Evolutionary conservation across 164 flowering plant species (phyloP).

Genomic region (Aristolochia contorta): DNA sequence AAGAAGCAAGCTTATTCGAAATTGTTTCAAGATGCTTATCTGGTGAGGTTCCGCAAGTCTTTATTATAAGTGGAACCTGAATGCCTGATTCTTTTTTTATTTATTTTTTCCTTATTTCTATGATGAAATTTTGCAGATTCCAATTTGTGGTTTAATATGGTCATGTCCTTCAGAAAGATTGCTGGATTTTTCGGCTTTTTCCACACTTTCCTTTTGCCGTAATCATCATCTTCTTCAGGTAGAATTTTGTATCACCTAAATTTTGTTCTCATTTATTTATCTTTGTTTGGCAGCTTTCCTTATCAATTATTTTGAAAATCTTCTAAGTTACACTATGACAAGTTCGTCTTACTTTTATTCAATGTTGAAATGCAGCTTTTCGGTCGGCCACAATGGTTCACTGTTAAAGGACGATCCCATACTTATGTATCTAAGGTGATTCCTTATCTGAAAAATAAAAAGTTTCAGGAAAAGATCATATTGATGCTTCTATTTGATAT

Average conservation of each 20-base stretch:
- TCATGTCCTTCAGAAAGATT: slow-evolving; percentile 79
- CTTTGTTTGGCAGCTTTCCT: background rate
- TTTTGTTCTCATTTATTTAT: background rate
- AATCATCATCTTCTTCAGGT: slow-evolving; percentile 97
- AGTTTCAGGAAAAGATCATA: too few relatives aligned
- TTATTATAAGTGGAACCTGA: background rate
- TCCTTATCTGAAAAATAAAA: background rate
- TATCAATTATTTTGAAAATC: too few relatives aligned
- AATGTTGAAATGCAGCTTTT: slow-evolving; percentile 43
- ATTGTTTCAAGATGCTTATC: slow-evolving; percentile 76
- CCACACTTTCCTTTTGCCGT: slow-evolving; percentile 87
- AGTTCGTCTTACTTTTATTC: background rate
- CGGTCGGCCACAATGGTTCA: slow-evolving; percentile 94
- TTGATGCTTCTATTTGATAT: too few relatives aligned
- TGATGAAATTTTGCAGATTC: slow-evolving; percentile 40
- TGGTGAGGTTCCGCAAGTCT: slow-evolving; percentile 38
- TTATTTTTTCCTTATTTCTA: background rate
- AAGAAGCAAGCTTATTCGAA: slow-evolving; percentile 70
- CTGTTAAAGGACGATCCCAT: slow-evolving; percentile 67
- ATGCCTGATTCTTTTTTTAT: background rate
- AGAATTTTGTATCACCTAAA: too few relatives aligned
- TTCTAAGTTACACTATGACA: too few relatives aligned
- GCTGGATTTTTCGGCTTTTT: slow-evolving; percentile 70
- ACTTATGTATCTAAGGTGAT: slow-evolving; percentile 60
- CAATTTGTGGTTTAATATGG: slow-evolving; percentile 90